These are phyloP conservation scores for Arabis alpina DNA, from an alignment of 345 rosid species.

Conservation along the genomic window DNA sequence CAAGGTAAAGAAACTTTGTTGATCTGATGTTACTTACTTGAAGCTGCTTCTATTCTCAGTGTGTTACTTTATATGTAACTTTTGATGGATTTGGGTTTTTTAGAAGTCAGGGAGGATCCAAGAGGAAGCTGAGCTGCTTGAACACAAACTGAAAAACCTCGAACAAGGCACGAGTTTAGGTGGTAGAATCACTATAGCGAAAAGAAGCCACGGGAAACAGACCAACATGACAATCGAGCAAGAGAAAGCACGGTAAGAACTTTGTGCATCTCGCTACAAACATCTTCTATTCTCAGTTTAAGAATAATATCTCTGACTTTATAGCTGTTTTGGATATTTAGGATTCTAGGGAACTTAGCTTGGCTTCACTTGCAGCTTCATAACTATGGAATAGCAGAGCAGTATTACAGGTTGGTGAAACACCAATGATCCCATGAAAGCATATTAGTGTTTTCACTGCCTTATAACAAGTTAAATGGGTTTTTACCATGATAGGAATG, in stretches of 20 bases:
- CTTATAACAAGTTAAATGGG: not conserved
- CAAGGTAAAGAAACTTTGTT: slow-evolving; percentile 51
- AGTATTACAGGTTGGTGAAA: slow-evolving; percentile 58
- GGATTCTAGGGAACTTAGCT: slow-evolving; percentile 79
- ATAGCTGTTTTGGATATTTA: slow-evolving; percentile 25
- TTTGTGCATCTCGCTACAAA: not conserved
- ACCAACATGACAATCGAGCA: slow-evolving; percentile 24
- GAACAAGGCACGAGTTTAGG: not conserved
- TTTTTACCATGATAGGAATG: slow-evolving; percentile 53
- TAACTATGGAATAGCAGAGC: slow-evolving; percentile 69
- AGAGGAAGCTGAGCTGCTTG: slow-evolving; percentile 39
- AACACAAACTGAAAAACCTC: slow-evolving; percentile 35
- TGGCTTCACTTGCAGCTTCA: slow-evolving; percentile 77
- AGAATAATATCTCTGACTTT: not conserved
- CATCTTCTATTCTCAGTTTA: not conserved
- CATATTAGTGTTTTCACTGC: not conserved
- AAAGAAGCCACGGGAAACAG: slow-evolving; percentile 9
- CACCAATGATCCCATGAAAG: not conserved
- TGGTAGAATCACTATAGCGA: slow-evolving; percentile 1
- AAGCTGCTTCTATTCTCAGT: not conserved
- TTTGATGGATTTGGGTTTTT: not conserved
- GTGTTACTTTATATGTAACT: not conserved
- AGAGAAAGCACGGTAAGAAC: slow-evolving; percentile 31
- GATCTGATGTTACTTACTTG: not conserved
- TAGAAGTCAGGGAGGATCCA: slow-evolving; percentile 37